Evolutionary conservation across 73 alveolate species (phyloP).

Genomic region (Stentor coeruleus): DNA sequence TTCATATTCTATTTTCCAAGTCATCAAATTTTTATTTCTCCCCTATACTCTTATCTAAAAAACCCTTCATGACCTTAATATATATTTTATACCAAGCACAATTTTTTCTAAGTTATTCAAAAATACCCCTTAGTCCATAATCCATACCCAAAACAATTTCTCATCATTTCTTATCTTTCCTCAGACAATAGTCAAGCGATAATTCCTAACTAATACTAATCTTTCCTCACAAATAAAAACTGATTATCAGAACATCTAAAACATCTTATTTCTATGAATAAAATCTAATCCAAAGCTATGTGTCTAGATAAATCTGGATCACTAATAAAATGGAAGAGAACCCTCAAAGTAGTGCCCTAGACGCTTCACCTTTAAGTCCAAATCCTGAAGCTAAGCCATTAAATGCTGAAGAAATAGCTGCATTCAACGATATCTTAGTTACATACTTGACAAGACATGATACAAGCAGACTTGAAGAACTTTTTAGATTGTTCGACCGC

Average conservation of each 20-base stretch:
- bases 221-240: not conserved
- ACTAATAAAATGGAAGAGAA: not conserved
- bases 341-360: not conserved
- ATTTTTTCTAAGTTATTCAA: too few species aligned
- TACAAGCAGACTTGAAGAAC: slow-evolving; percentile 8
- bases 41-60: too few species aligned
- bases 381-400: not conserved
- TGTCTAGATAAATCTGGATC: too few species aligned
- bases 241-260: not conserved
- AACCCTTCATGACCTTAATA: too few species aligned
- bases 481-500: slow-evolving; percentile 7
- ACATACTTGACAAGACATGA: not conserved
- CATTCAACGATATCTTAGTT: slow-evolving; percentile 5
- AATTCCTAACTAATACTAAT: not conserved
- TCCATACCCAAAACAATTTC: too few species aligned
- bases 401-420: slow-evolving; percentile 4
- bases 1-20: too few species aligned
- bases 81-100: too few species aligned
- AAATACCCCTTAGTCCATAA: too few species aligned
- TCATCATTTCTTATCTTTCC: too few species aligned
- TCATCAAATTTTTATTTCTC: too few species aligned
- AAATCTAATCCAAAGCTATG: not conserved
- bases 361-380: slow-evolving; percentile 15
- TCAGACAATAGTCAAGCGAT: not conserved
- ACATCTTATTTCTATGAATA: not conserved